A percentile compares a stretch with the other conserved stretches of the same genome.
These are phyloP conservation scores for Pseudonitzschia delicatissima DNA, from an alignment of 108 stramenopile species.

Conservation along the genomic window DNA sequence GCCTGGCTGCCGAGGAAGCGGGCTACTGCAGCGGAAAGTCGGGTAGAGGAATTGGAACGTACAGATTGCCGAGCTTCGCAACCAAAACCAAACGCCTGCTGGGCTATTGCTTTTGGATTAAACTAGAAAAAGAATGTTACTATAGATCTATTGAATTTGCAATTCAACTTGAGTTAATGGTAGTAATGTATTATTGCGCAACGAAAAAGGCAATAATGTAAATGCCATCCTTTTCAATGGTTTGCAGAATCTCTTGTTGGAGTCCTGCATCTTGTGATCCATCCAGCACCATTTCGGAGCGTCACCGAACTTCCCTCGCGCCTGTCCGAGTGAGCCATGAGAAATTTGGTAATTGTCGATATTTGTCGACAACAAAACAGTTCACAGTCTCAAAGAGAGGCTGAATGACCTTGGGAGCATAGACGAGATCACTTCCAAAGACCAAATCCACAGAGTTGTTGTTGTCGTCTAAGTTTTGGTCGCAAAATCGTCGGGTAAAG, in stretches of 20 bases:
- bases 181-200: too few relatives aligned
- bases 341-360: conserved; percentile 2
- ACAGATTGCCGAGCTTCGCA: conserved; percentile 38
- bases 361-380: neutral
- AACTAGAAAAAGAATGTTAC: too few relatives aligned
- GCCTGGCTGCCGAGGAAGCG: conserved; percentile 43
- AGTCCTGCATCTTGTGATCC: conserved; percentile 11
- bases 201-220: conserved; percentile 6
- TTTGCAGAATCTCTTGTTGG: neutral
- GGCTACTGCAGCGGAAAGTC: conserved; percentile 42
- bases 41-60: conserved; percentile 23
- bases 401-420: conserved; percentile 44
- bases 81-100: conserved; percentile 49
- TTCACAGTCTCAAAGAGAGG: conserved; percentile 60
- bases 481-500: conserved; percentile 3
- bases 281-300: conserved; percentile 20
- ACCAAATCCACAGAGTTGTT: conserved; percentile 34
- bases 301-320: conserved; percentile 22
- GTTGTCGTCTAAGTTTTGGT: neutral
- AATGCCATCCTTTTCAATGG: neutral
- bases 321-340: conserved; percentile 22
- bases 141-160: too few relatives aligned
- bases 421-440: conserved; percentile 65
- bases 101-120: neutral
- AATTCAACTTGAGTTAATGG: too few relatives aligned